A percentile compares a stretch with the other conserved stretches of the same genome.
These are phyloP conservation scores for Candida anglica DNA, from an alignment of 805 yeast species.

Conservation along the genomic window DNA sequence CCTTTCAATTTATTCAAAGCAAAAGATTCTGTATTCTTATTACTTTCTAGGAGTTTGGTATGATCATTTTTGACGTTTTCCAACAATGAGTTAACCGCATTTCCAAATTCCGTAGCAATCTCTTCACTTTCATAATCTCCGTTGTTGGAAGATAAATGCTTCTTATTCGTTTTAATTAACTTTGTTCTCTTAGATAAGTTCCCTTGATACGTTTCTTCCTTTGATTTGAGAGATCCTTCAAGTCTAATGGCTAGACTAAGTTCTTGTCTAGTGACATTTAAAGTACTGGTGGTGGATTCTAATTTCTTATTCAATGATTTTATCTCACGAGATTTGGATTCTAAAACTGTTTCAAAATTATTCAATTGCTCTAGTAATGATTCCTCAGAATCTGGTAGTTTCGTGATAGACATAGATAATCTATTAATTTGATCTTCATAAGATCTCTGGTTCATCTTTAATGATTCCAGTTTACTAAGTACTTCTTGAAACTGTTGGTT, in stretches of 20 bases:
- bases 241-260: constrained; percentile 37
- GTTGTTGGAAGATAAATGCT: constrained; percentile 1
- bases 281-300: constrained; percentile 12
- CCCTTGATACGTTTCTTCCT: constrained; percentile 28
- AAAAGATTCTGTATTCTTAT: too few species aligned
- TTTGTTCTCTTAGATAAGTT: constrained; percentile 9
- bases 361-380: constrained; percentile 20
- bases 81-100: constrained; percentile 3
- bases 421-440: constrained; percentile 50
- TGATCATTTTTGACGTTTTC: constrained; percentile 1
- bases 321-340: constrained; percentile 16
- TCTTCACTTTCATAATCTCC: constrained; percentile 12
- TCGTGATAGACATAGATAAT: constrained; percentile 42
- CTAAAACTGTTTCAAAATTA: constrained; percentile 22
- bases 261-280: constrained; percentile 22
- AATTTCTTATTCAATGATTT: constrained; percentile 16
- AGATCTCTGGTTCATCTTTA: constrained; percentile 44
- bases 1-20: constrained; percentile 9
- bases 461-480: constrained; percentile 57
- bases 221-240: constrained; percentile 55
- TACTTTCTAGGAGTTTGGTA: too few species aligned
- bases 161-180: not conserved
- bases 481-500: constrained; percentile 80
- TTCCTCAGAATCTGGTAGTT: constrained; percentile 38
- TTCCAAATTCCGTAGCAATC: constrained; percentile 5